These are phyloP conservation scores for Neofusicoccum umdonicola DNA, from an alignment of 2,329 filamentous ascomycete species.

Conservation along the genomic window DNA sequence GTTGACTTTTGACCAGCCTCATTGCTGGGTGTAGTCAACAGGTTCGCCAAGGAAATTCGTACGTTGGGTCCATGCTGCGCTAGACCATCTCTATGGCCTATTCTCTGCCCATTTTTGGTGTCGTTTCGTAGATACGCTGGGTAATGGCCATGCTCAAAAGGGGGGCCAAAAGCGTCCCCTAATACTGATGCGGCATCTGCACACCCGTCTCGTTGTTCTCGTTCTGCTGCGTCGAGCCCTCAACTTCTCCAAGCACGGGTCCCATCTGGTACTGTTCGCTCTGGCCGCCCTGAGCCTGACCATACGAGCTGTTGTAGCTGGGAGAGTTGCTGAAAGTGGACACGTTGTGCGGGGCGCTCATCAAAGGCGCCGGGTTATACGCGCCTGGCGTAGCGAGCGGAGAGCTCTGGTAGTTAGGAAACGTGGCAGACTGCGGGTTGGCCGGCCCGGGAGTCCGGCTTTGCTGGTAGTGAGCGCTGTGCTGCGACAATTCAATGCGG, in stretches of 20 bases:
- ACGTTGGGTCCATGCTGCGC: constrained; percentile 7
- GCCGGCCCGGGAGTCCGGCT: constrained; percentile 22
- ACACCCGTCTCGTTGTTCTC: constrained; percentile 20
- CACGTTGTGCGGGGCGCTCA: constrained; percentile 40
- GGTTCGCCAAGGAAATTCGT: constrained; percentile 13
- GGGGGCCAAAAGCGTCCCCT: constrained; percentile 12
- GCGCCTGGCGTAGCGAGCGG: constrained; percentile 37
- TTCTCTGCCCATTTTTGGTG: neutral
- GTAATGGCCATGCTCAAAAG: neutral
- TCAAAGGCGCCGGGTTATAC: constrained; percentile 29
- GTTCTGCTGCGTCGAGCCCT: constrained; percentile 32
- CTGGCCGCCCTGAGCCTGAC: constrained; percentile 24
- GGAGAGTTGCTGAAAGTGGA: constrained; percentile 37
- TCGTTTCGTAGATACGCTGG: neutral
- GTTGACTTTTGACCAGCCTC: constrained; percentile 5
- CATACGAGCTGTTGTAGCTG: constrained; percentile 30
- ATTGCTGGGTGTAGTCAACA: constrained; percentile 8
- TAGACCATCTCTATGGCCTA: neutral
- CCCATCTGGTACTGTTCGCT: constrained; percentile 36
- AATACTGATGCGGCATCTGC: constrained; percentile 26
- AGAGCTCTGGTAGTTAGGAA: constrained; percentile 39
- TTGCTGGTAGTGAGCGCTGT: constrained; percentile 31
- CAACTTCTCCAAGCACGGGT: constrained; percentile 37
- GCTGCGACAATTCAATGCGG: constrained; percentile 39
- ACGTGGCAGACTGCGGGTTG: constrained; percentile 41